These are phyloP conservation scores for Flaveria brownii DNA, from an alignment of 129 eudicot species.

Conservation along the genomic window DNA sequence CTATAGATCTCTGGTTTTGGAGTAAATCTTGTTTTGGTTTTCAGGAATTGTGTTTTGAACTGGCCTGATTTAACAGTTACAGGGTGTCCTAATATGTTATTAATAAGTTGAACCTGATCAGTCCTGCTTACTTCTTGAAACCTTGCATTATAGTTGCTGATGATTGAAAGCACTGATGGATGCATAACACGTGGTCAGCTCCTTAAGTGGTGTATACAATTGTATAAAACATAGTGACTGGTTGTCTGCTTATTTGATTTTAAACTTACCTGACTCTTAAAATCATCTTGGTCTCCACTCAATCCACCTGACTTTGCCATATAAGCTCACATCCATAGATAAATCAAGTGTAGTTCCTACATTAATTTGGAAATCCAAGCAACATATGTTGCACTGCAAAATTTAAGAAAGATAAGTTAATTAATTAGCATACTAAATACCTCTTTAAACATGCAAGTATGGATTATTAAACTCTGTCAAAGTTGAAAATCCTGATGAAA, in stretches of 20 bases:
- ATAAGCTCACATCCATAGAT: background rate
- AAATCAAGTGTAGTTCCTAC: background rate
- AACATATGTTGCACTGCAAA: background rate
- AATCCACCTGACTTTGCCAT: background rate
- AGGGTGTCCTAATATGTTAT: no score
- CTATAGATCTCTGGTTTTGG: background rate
- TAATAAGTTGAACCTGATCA: no score
- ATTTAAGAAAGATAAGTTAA: constrained; percentile 5
- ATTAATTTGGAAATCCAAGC: background rate
- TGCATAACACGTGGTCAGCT: no score
- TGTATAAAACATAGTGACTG: no score
- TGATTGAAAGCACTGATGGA: no score
- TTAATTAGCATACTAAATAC: background rate
- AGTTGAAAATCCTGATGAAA: background rate
- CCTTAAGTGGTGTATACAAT: no score
- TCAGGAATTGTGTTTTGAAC: no score
- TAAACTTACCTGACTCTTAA: background rate
- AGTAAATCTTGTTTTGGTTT: background rate
- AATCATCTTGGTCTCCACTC: background rate
- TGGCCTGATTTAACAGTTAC: no score
- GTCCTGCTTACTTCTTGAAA: no score
- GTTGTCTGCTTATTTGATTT: no score
- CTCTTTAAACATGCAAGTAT: background rate
- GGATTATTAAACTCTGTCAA: background rate
- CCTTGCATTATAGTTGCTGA: no score